Base-by-base conservation (phyloP, 495 filamentous ascomycete genomes). In the Penicillium diatomitis region DNA sequence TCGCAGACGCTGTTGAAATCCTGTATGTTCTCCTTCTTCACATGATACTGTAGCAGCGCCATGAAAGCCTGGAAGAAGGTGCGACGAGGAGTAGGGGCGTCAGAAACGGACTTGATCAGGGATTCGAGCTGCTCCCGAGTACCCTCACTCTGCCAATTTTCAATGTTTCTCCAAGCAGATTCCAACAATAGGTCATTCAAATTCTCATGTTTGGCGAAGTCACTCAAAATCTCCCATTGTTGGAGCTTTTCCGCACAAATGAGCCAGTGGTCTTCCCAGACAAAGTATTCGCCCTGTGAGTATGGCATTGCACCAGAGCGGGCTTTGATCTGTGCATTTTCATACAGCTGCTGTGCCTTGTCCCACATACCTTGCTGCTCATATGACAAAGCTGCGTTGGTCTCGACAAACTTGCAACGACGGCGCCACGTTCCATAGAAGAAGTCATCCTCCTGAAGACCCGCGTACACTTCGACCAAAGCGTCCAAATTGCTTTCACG, bases 301-400 rank as follows among this genome's bases (percentile, higher is more conserved):
- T 96, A 96, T 2, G 94, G 90, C 51, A 96, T 80, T 9, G 86
- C 85, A 31, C 90, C 91, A 1, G 88, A 96, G 34, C 94, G 80
- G 38, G 94, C 91, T 65, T 96, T 99, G 63, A 96, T 90, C 67
- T 97, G 94, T 0, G 92, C 94, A 38, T 81, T 83, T 61, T 99
- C 94, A 66, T 96, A 99, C 70, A 96, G 84, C 55, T 85, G 82
- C 65, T 97, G 94, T 8, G 94, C 87, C 61, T 96, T 96, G 53
- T 96, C 92, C 92, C 94, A 99, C 85, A 96, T 95, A 28, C 94
- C 94, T 57, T 92, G 90, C 60, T 99, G 94, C 68, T 99, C 94
- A 56, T 95, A 99, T 0, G 94, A 99, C 6, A 99, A 70, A 0
- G 90, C 94, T 28, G 91, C 85, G 56, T 97, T 99, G 8, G 91